Percentiles rank a stretch among this genome's conserved stretches.
phyloP scores from a whole-genome alignment of 768 basidiomycete species.

The Tricholoma sp. region DNA sequence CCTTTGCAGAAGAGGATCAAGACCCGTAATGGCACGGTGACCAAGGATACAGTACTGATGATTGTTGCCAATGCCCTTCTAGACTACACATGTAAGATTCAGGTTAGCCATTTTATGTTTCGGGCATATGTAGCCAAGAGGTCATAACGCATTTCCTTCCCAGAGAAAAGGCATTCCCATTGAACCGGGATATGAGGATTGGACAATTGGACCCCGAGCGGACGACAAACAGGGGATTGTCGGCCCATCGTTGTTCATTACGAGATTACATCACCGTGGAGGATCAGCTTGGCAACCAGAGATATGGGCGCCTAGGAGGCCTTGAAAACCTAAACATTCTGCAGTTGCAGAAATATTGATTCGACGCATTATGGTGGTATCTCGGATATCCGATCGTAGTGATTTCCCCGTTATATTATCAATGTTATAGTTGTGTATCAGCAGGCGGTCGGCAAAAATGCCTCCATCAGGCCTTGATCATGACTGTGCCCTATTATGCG shows the following conservation, averaged over 20 bases:
- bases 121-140: background rate
- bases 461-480: background rate
- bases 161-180: slow-evolving; percentile 23
- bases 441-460: background rate
- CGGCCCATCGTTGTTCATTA: slow-evolving; percentile 32
- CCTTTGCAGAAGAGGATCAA: slow-evolving; percentile 33
- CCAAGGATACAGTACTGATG: slow-evolving; percentile 26
- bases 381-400: background rate
- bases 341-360: no score
- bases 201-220: slow-evolving; percentile 24
- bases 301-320: slow-evolving; percentile 26
- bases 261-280: slow-evolving; percentile 31
- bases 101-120: slow-evolving; percentile 20
- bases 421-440: background rate
- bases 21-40: slow-evolving; percentile 28
- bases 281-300: slow-evolving; percentile 42
- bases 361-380: no score
- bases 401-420: background rate
- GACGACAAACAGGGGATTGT: slow-evolving; percentile 16
- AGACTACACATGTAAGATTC: slow-evolving; percentile 24
- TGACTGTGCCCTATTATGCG: background rate
- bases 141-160: background rate
- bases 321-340: background rate
- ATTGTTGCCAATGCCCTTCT: slow-evolving; percentile 24
- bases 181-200: slow-evolving; percentile 33